Percentiles rank a stretch among this genome's conserved stretches.
Evolutionary conservation across 192 early-diverging fungal genomes (phyloP).

Genomic region (Backusella sp.): DNA sequence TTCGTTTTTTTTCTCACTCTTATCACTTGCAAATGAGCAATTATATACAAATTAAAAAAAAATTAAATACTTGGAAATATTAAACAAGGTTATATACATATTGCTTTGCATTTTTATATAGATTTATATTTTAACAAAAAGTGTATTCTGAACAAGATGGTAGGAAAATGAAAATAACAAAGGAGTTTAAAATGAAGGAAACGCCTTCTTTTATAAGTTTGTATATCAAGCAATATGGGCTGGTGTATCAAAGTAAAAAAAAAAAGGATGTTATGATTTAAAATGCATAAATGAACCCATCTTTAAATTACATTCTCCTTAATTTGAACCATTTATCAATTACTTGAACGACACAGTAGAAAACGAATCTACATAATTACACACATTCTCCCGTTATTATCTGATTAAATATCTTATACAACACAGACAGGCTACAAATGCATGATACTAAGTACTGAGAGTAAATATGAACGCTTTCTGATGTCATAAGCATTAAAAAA

Average conservation of each 20-base stretch:
- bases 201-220: background rate
- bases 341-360: background rate
- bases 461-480: background rate
- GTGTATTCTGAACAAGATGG: too few species aligned
- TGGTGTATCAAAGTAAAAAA: too few species aligned
- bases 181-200: background rate
- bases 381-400: background rate
- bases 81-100: background rate
- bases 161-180: background rate
- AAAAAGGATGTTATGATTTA: too few species aligned
- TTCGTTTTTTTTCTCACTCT: background rate
- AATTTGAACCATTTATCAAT: too few species aligned
- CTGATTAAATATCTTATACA: background rate
- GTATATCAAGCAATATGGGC: too few species aligned
- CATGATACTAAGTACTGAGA: background rate
- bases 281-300: too few species aligned
- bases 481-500: background rate
- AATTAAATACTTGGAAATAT: background rate
- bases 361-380: background rate
- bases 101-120: background rate
- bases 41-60: background rate
- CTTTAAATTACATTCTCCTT: too few species aligned
- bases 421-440: background rate
- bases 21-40: too few species aligned
- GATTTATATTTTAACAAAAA: too few species aligned